Evolutionary conservation across 768 basidiomycete genomes (phyloP), one percentile per base, ranked within the genome.

Genomic region (Thelephora aurantiotincta): DNA sequence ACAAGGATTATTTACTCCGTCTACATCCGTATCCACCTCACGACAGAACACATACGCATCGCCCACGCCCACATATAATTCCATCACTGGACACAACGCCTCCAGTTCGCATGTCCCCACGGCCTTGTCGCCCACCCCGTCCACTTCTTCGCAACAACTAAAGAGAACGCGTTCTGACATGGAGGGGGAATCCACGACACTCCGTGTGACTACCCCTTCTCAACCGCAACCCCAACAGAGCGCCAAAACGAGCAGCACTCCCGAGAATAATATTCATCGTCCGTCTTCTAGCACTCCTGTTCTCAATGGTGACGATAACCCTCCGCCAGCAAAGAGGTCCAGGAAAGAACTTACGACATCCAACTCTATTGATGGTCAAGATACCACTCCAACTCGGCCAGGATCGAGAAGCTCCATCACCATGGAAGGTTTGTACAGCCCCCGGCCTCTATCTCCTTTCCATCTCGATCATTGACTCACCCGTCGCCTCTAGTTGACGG

Each of bases 1-100:
- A 0, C 86, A 88, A 66, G 85, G 85, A 50, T 71, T 89, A 23
- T 88, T 88, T 60, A 88, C 86, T 20, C 86, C 86, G 3, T 86
- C 85, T 18, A 87, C 88, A 9, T 81, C 86, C 46, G 62, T 73
- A 47, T 63, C 65, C 44, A 58, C 68, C 26, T 62, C 71, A 53
- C 68, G 73, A 48, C 60, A 67, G 41, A 62, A 72, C 48, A 71
- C 70, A 35, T 74, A 75, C 50, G 64, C 65, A 26, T 73, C 80
- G 33, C 80, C 79, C 44, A 68, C 67, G 30, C 69, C 74, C 11
- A 72, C 69, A 49, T 63, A 68, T 52, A 56, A 63, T 45, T 64
- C 64, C 37, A 30, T 9, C 9, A 30, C 26, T 4, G 58, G 61
- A n/a, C 74, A 74, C 52, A 66, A 69, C 36, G 72, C 72, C 48